Base-by-base conservation (phyloP, 345 rosid genomes). In the Acer saccharum region DNA sequence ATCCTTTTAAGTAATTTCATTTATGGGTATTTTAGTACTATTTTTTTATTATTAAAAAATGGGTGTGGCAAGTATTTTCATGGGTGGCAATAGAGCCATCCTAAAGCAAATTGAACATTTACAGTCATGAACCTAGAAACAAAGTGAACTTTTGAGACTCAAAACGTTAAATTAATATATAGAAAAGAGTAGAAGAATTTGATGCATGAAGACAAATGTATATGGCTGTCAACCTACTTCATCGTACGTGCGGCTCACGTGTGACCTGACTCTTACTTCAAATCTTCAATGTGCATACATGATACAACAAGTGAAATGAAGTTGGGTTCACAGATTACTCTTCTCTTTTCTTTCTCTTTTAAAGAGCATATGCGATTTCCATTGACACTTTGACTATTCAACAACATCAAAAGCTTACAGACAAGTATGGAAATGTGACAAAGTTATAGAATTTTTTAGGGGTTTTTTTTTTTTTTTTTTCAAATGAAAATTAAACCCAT, bases 361-460 rank as follows among this genome's bases (percentile, higher is more conserved):
- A 4, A 35, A 35, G 39, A 62, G 17, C 86, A 72, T 65, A 72
- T 65, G 85, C 77, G 83, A 77, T 57, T 73, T 77, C 82, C 88
- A 86, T 81, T 81, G 23, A 57, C 10, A 17, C 43, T 18, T 29
- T 62, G 80, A 62, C 73, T 57, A 73, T 71, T 73, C 63, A 8
- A 65, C 21, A 62, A 18, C 0, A 12, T 13, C 44, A 61, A 65
- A 55, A 64, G 73, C 71, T 41, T 35, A 13, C 55, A 12, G 6
- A 54, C 20, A 17, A 16, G 5, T 5, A 54, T 54, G 58, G 8
- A 54, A 4, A 54, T 14, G 3, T 2, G 13, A 57, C 5, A 48
- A 71, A 72, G 54, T 39, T 18, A 0, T n/a, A 3, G n/a, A 32
- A 18, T 52, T 50, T 46, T 69, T n/a, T 35, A 1, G 6, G 14